Conservation (phyloP, 2,329 filamentous ascomycete genomes). For the Aspergillus sp. region DNA sequence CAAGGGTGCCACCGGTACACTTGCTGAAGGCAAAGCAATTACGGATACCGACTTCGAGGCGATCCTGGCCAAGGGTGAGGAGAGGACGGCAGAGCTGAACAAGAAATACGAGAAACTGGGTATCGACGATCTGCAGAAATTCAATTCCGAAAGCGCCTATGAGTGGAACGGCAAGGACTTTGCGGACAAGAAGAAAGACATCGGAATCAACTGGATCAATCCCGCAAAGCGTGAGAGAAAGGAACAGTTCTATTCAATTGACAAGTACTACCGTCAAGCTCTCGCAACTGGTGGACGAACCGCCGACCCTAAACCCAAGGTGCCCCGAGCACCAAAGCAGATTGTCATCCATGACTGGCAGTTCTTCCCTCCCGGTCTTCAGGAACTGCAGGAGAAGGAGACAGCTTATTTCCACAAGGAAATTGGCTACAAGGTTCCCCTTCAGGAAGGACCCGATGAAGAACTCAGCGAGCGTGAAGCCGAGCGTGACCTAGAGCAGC, state of each 20-base stretch:
- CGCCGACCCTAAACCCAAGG: constrained; percentile 88
- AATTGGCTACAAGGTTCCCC: constrained; percentile 89
- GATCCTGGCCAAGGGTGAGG: constrained; percentile 84
- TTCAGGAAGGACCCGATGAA: constrained; percentile 88
- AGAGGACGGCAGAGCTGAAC: constrained; percentile 86
- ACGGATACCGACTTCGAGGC: constrained; percentile 88
- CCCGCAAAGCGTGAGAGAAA: constrained; percentile 98
- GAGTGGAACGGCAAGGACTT: constrained; percentile 99
- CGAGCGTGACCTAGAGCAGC: constrained; percentile 83
- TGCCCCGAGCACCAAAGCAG: constrained; percentile 93
- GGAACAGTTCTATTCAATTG: constrained; percentile 96
- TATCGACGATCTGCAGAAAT: constrained; percentile 96
- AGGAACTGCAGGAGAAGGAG: constrained; percentile 92
- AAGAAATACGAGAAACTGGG: constrained; percentile 96
- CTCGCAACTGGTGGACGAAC: constrained; percentile 79
- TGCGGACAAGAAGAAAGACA: constrained; percentile 86
- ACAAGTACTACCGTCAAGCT: constrained; percentile 95
- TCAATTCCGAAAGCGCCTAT: constrained; percentile 95
- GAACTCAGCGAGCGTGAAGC: constrained; percentile 83
- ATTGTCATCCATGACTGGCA: constrained; percentile 93
- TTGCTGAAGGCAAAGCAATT: constrained; percentile 66
- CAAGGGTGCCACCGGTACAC: constrained; percentile 66
- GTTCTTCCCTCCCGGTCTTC: constrained; percentile 84
- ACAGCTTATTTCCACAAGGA: constrained; percentile 96
- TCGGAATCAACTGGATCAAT: constrained; percentile 96